phyloP scores from a whole-genome alignment of 108 stramenopile species.

The Poteriospumella lacustris region DNA sequence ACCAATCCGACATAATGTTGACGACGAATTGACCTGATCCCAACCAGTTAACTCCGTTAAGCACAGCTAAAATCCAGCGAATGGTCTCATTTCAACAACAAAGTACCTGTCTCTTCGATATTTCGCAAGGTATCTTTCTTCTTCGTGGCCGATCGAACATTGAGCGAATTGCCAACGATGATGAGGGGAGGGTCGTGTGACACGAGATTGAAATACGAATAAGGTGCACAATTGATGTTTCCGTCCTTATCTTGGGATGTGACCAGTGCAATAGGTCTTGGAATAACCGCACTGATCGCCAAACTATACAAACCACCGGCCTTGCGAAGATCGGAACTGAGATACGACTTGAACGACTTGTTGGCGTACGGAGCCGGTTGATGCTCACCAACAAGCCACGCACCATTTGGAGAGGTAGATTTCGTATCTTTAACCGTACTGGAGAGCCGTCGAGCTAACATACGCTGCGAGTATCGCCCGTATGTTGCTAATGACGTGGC shows the following conservation, averaged over 20 bases:
- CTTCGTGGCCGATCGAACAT: neutral
- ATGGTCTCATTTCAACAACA: neutral
- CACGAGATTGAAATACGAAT: neutral
- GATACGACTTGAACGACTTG: neutral
- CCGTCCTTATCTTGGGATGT: neutral
- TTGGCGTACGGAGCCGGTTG: neutral
- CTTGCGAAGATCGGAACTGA: neutral
- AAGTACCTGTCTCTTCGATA: neutral
- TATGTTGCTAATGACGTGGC: neutral
- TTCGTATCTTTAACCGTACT: neutral
- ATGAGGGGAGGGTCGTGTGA: constrained; percentile 8
- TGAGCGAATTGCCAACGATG: neutral
- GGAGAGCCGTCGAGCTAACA: neutral
- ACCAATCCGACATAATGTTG: constrained; percentile 44
- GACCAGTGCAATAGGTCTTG: constrained; percentile 38
- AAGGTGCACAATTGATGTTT: neutral
- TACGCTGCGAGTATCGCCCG: neutral
- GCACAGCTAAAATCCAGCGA: no score
- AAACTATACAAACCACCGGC: neutral
- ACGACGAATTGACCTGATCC: constrained; percentile 34
- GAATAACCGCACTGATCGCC: constrained; percentile 20
- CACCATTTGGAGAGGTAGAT: neutral
- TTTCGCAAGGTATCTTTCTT: neutral
- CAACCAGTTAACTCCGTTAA: no score
- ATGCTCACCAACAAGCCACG: neutral